phyloP scores from a whole-genome alignment of 441 rosid genomes.

The Theobroma grandiflorum region DNA sequence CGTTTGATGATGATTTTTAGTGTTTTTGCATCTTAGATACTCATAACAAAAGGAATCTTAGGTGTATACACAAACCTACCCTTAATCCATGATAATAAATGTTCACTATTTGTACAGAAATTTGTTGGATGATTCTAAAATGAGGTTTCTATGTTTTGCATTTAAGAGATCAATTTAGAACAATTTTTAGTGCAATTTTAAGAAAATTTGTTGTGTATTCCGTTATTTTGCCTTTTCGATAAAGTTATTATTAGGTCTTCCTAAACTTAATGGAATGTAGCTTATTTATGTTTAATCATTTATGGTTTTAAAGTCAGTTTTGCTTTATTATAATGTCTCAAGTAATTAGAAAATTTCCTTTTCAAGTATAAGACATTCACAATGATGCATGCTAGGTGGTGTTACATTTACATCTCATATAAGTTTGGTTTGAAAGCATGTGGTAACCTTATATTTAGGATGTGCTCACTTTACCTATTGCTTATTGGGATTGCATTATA shows the following conservation, averaged over 20 bases:
- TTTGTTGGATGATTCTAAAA: neutral
- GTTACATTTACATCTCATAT: neutral
- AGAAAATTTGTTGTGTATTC: neutral
- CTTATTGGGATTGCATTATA: neutral
- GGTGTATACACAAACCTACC: neutral
- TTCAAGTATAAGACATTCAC: conserved; percentile 2
- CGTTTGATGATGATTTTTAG: neutral
- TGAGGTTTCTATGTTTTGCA: neutral
- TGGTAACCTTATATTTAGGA: conserved; percentile 10
- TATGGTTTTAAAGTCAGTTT: neutral
- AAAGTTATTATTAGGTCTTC: conserved; percentile 64
- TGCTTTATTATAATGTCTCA: neutral
- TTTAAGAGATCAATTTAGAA: neutral
- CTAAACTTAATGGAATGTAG: conserved; percentile 87
- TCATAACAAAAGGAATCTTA: neutral
- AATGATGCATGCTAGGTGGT: conserved; percentile 13
- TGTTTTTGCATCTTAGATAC: neutral
- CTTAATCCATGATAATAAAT: neutral
- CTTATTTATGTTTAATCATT: conserved; percentile 21
- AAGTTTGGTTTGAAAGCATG: neutral
- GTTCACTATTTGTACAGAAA: neutral
- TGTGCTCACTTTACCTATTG: neutral
- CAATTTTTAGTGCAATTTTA: neutral
- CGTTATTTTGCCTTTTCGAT: neutral
- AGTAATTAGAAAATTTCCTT: neutral